Conservation (phyloP, 192 early-diverging fungal genomes). For the Entomortierella chlamydospora region DNA sequence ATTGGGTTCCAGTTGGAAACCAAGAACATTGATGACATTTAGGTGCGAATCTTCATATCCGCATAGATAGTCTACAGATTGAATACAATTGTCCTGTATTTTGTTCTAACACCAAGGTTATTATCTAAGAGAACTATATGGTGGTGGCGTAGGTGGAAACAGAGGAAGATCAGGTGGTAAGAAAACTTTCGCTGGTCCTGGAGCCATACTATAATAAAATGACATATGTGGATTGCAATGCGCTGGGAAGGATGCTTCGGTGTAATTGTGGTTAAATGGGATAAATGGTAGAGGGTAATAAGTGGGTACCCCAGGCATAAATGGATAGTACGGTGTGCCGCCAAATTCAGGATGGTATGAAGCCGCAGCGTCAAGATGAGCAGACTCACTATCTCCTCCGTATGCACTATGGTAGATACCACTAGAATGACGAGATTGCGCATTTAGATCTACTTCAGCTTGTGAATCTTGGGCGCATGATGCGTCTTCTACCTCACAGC, state of each 20-base stretch:
- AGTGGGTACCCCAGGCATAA: neutral
- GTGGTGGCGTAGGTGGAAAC: constrained; percentile 13
- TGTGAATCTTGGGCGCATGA: neutral
- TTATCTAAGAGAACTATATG: neutral
- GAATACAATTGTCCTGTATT: no score
- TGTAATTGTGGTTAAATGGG: neutral
- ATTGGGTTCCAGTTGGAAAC: constrained; percentile 61
- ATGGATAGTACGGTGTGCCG: neutral
- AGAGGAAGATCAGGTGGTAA: constrained; percentile 44
- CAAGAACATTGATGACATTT: constrained; percentile 63
- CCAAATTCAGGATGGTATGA: neutral
- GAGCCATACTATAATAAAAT: neutral
- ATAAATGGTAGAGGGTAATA: neutral
- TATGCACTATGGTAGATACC: neutral
- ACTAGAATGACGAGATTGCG: neutral
- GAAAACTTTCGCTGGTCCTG: neutral
- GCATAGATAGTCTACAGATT: no score
- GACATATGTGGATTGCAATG: neutral
- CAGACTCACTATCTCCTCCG: neutral
- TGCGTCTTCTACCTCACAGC: neutral
- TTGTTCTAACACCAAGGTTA: no score
- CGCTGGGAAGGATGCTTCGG: neutral
- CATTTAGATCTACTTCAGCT: neutral
- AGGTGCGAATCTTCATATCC: neutral
- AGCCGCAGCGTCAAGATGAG: neutral